phyloP scores from a whole-genome alignment of 2,329 filamentous ascomycete genomes.

The Hymenoscyphus fructigenus region DNA sequence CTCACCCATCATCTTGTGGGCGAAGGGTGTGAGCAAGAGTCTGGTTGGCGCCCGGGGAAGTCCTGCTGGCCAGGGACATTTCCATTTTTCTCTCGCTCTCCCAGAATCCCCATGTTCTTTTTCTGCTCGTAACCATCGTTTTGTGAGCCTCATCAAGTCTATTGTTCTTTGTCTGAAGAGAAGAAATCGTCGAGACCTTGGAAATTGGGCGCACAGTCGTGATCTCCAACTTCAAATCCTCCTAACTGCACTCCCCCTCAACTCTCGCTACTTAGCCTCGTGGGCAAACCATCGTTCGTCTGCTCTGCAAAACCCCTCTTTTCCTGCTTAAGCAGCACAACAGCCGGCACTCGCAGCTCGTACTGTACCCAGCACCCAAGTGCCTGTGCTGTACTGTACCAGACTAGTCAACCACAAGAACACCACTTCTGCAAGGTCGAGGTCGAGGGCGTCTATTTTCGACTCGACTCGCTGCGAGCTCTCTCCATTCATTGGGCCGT shows the following conservation, averaged over 20 bases:
- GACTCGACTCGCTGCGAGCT: conserved; percentile 18
- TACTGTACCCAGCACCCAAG: neutral
- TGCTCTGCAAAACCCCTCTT: conserved; percentile 7
- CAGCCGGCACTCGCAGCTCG: neutral
- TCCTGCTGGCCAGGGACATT: neutral
- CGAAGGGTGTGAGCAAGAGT: neutral
- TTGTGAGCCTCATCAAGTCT: neutral
- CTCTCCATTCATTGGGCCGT: conserved; percentile 3
- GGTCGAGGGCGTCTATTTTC: conserved; percentile 33
- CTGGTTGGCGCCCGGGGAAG: neutral
- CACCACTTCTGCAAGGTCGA: conserved; percentile 11
- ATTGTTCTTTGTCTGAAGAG: neutral
- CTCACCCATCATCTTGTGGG: too few relatives aligned
- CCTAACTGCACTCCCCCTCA: conserved; percentile 4
- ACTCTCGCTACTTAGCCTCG: conserved; percentile 5
- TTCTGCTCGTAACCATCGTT: neutral
- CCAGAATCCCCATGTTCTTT: neutral
- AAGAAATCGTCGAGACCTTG: neutral
- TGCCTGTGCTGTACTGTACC: too few relatives aligned
- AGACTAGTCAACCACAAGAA: neutral
- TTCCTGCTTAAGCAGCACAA: conserved; percentile 5
- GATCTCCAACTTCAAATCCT: neutral
- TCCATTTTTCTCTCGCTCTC: neutral
- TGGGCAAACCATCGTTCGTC: conserved; percentile 4
- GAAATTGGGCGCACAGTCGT: neutral